Conservation (phyloP, 352 stramenopile species). For the Globisporangium parvum region DNA sequence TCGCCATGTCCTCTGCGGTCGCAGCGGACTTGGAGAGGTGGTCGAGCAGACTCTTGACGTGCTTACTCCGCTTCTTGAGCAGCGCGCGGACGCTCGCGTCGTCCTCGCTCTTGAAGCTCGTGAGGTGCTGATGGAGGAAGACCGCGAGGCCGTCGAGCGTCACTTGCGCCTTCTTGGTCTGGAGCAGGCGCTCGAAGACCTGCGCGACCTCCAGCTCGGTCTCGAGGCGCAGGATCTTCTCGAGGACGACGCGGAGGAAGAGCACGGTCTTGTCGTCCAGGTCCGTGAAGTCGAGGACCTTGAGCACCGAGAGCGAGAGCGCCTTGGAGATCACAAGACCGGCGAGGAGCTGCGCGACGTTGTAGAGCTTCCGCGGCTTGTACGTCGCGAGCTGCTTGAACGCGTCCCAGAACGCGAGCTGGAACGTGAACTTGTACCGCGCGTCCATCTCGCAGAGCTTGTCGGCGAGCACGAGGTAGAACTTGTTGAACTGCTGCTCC, state of each 20-base stretch:
- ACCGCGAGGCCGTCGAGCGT: conserved; percentile 75
- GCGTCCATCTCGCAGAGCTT: conserved; percentile 93
- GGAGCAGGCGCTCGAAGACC: conserved; percentile 68
- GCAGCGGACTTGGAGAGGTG: conserved; percentile 56
- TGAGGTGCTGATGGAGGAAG: conserved; percentile 76
- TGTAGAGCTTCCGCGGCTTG: conserved; percentile 84
- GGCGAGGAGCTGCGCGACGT: conserved; percentile 84
- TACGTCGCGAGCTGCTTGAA: conserved; percentile 92
- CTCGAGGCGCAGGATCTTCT: conserved; percentile 65
- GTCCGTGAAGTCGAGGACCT: conserved; percentile 91
- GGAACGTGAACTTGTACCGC: conserved; percentile 95
- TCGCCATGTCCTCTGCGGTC: conserved; percentile 32
- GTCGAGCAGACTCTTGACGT: conserved; percentile 60
- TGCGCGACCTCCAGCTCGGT: conserved; percentile 59
- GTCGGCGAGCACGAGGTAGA: conserved; percentile 91
- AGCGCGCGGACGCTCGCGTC: conserved; percentile 29
- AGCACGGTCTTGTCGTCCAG: conserved; percentile 82
- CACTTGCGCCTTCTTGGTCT: conserved; percentile 74
- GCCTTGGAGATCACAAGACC: conserved; percentile 54
- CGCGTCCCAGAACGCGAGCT: conserved; percentile 95
- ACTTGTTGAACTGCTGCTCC: conserved; percentile 92
- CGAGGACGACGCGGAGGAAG: conserved; percentile 84
- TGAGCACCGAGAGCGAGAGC: conserved; percentile 83
- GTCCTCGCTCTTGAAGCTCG: conserved; percentile 45
- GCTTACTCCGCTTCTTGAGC: conserved; percentile 62